Base-by-base conservation (phyloP, 805 yeast species). In the Spathaspora gorwiae region DNA sequence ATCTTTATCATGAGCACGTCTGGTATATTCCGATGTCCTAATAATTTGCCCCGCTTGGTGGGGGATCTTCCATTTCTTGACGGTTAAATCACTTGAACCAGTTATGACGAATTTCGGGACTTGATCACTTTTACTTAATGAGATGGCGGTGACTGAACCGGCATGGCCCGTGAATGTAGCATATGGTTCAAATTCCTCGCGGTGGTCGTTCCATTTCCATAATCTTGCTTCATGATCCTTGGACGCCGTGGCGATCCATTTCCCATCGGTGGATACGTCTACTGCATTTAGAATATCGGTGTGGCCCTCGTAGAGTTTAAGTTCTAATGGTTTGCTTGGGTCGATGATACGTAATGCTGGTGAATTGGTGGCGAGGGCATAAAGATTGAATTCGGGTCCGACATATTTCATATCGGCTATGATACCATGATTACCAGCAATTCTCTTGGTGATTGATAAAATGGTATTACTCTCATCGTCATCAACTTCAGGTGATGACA, bases 1-100 rank as follows among this genome's bases (percentile, higher is more conserved):
- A 64, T 94, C 97, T 62, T 92, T 94, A 45, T 94, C 98, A 62
- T 94, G 99, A 1, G 97, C 98, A 58, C 90, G 81, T 72, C 97
- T 81, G 0, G 99, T 94, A 64, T 84, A 94, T 44, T 83, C 89
- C 2, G 97, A 86, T 2, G 74, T 69, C 54, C 75, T 80, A 6
- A 87, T 73, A 3, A 60, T 53, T 4, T 66, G 55, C 5, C 54
- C 32, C 43, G 49, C 32, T 44, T 66, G 67, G 7, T 33, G n/a
- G 5, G 90, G 89, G 27, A 90, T 77, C 38, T 73, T 73, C 97
- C 97, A 90, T 61, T 83, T 84, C 61, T 90, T 90, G 33, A 90
- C 75, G 0, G 97, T 90, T 54, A 87, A 72, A 62, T 90, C 97
- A 51, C 79, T 81, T 0, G 95, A 83, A 0, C 90, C 96, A 2